Evolutionary conservation across 1,139 yeast genomes (phyloP), one percentile per base, ranked within the genome.

Genomic region (Yamadazyma epiphylla): DNA sequence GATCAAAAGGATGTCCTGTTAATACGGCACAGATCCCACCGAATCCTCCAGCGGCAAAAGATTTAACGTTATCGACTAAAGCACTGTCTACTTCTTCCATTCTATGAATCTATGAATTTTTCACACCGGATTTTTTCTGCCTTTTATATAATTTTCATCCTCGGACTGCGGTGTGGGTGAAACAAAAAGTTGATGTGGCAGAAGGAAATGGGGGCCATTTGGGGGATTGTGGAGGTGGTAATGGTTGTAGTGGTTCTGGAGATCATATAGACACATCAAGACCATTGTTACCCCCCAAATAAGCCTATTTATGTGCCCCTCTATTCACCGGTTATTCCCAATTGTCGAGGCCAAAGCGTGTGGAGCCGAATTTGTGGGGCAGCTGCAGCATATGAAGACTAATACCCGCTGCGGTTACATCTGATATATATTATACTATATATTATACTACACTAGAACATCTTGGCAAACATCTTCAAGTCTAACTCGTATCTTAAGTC

Each of bases 1-100:
- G 72, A 55, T 91, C 98, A 53, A 91, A 91, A 2, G 97, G 97
- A 54, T 91, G 97, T 25, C 97, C 98, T 0, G 95, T 87, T 27
- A 88, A 55, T 30, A 58, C 64, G 22, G 55, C 59, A 58, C 68
- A 68, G 25, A 68, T 50, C 43, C 74, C 74, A 42, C 74, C 74
- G 41, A 68, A 68, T 2, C 96, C 98, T 28, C 98, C 98, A 8
- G 96, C 81, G 11, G 80, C 80, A 47, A 91, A 79, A 3, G 96
- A 85, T 55, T 89, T 87, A 46, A 83, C 60, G 51, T 69, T 69
- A 37, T 66, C 72, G 11, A 65, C 63, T 42, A 68, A 60, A 31
- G 58, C 68, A 37, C 73, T 68, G 41, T 70, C 77, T 22, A 60
- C 70, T 55, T 67, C 74, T 49, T 68, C 76, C 70, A 64, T 63